These are phyloP conservation scores for Cladosporium sp. DNA, from an alignment of 2,329 filamentous ascomycete species.

Conservation along the genomic window DNA sequence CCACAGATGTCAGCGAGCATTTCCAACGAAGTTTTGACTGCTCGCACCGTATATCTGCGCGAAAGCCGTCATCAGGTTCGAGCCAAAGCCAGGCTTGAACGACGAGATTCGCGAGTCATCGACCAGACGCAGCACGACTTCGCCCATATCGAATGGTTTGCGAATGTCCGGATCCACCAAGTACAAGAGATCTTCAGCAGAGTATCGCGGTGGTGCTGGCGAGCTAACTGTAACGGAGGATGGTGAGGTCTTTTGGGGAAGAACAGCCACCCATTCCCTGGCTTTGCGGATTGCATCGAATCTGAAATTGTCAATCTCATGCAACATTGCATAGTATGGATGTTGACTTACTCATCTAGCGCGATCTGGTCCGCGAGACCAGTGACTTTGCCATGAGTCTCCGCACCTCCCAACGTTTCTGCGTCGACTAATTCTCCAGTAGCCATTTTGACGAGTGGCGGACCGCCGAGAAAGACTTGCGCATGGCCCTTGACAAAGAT, in stretches of 20 bases:
- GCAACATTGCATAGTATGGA: not conserved
- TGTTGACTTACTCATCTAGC: slow-evolving; percentile 39
- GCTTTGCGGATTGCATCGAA: slow-evolving; percentile 45
- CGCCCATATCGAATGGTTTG: slow-evolving; percentile 7
- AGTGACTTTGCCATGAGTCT: slow-evolving; percentile 43
- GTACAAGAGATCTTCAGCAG: slow-evolving; percentile 5
- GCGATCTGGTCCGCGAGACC: slow-evolving; percentile 49
- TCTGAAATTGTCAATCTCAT: slow-evolving; percentile 23
- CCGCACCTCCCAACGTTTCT: slow-evolving; percentile 46
- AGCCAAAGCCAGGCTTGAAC: not conserved
- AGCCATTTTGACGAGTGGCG: slow-evolving; percentile 50
- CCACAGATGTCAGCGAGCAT: not conserved
- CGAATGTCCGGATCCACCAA: slow-evolving; percentile 11
- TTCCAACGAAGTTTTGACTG: not conserved
- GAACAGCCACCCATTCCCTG: slow-evolving; percentile 37
- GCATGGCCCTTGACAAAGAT: slow-evolving; percentile 47
- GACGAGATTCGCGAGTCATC: not conserved
- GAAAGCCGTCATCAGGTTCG: not conserved
- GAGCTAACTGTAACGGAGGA: not conserved
- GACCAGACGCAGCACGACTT: not conserved
- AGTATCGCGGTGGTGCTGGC: slow-evolving; percentile 3
- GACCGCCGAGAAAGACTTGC: slow-evolving; percentile 48
- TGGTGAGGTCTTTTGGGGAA: not conserved
- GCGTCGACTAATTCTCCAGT: slow-evolving; percentile 46
- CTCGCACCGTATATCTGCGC: not conserved